Base-by-base conservation (phyloP, 768 basidiomycete species). In the Terana coerulea region DNA sequence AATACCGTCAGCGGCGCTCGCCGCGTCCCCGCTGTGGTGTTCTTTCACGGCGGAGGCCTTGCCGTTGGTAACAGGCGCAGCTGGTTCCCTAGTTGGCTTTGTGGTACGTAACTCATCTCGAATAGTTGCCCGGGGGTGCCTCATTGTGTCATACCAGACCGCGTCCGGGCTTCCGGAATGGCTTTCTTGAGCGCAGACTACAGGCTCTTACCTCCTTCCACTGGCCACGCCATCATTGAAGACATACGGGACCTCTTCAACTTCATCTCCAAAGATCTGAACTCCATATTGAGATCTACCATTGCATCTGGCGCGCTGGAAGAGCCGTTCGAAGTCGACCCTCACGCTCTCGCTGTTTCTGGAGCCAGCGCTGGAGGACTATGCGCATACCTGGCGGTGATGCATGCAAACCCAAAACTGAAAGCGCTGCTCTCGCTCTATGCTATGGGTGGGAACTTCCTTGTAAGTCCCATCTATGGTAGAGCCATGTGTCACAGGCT, bases 1-100 rank as follows among this genome's bases (percentile, higher is more conserved):
- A 21, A 21, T 22, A 22, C 39, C n/a, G n/a, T n/a, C n/a, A n/a
- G n/a, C n/a, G n/a, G n/a, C 3, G 8, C 39, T 22, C 8, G 56
- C 8, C 62, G 64, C 6, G 14, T 60, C 1, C 71, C 73, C 5
- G 57, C 63, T 19, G 44, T 75, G 6, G 59, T 75, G 3, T 74
- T 68, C 56, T 75, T 74, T 41, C 74, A 75, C 48, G 74, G 80
- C 6, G 85, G 84, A 2, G 83, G 83, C 7, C 64, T 87, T 28
- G 75, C 79, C 0, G 81, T 78, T 14, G 84, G 84, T 1, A 77
- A 80, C 55, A 70, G 77, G 47, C 62, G 60, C 28, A 80, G 77
- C 59, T 86, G 83, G 82, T 80, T 85, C 61, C 84, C 85, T 2
- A 54, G 47, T n/a, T 88, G 86, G 86, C 65, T 87, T 22, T 64